phyloP scores from a whole-genome alignment of 2,329 filamentous ascomycete genomes.

The Talaromyces sp. region DNA sequence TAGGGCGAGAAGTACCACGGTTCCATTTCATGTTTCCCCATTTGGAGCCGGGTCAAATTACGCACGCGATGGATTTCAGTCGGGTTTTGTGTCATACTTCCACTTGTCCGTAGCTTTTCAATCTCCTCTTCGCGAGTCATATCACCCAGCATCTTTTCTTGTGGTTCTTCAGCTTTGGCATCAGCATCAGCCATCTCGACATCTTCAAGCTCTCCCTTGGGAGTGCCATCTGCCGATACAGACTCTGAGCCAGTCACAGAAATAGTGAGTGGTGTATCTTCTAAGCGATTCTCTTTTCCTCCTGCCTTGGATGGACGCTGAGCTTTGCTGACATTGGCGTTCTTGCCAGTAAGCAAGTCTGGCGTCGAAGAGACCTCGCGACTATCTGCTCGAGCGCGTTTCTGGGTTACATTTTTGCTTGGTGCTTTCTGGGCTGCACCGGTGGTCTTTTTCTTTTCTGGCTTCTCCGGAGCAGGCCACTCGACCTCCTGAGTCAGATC shows the following conservation, averaged over 20 bases:
- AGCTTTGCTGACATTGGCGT: conserved; percentile 40
- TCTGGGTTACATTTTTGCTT: conserved; percentile 52
- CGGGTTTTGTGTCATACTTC: conserved; percentile 98
- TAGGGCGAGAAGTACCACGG: conserved; percentile 99
- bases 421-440: conserved; percentile 43
- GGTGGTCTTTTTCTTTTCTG: conserved; percentile 76
- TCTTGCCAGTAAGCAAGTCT: conserved; percentile 46
- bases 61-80: conserved; percentile 93
- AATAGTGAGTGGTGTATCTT: conserved; percentile 30
- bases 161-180: conserved; percentile 29
- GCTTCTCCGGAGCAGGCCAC: conserved; percentile 88
- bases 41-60: conserved; percentile 90
- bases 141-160: conserved; percentile 33
- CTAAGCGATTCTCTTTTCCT: conserved; percentile 56
- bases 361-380: conserved; percentile 55
- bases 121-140: conserved; percentile 80
- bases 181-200: conserved; percentile 40
- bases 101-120: conserved; percentile 87
- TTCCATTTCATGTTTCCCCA: conserved; percentile 85
- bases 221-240: conserved; percentile 35
- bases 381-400: conserved; percentile 43
- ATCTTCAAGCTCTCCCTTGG: conserved; percentile 34
- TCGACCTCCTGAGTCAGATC: conserved; percentile 89
- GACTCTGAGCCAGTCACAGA: conserved; percentile 29
- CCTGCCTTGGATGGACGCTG: conserved; percentile 51